Percentiles rank a stretch among this genome's conserved stretches.
Conservation (phyloP, 1,284 basidiomycete species). For the Fomitopsis palustris region DNA sequence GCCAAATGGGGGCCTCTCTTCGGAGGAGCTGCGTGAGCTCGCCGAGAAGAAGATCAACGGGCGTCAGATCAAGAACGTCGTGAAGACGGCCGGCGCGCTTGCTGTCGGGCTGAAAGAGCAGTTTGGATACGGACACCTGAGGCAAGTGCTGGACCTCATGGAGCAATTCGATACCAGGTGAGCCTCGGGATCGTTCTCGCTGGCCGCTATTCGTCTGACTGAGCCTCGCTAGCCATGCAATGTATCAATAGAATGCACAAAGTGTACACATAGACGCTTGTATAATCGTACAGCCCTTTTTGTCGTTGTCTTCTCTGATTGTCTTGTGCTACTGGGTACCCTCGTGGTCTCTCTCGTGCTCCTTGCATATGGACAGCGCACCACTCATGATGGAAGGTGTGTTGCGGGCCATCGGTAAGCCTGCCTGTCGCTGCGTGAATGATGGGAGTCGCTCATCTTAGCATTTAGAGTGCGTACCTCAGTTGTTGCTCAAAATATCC, state of each 20-base stretch:
- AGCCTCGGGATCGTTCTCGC: not conserved
- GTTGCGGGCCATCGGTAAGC: not conserved
- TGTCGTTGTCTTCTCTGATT: not conserved
- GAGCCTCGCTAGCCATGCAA: conserved; percentile 14
- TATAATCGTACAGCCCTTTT: not conserved
- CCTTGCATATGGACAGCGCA: not conserved
- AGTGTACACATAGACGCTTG: not conserved
- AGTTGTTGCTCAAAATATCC: not conserved
- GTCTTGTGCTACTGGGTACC: not conserved
- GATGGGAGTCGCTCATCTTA: not conserved
- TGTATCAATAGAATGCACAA: conserved; percentile 21
- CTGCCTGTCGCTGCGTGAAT: not conserved
- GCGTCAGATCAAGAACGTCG: conserved; percentile 63
- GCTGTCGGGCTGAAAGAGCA: conserved; percentile 45
- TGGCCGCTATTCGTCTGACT: not conserved
- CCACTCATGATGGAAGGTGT: not conserved
- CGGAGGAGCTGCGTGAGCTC: conserved; percentile 42
- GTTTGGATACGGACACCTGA: conserved; percentile 45
- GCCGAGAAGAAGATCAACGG: conserved; percentile 54
- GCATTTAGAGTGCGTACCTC: not conserved
- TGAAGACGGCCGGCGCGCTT: conserved; percentile 56
- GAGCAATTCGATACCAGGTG: conserved; percentile 55
- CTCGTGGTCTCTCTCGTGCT: not conserved
- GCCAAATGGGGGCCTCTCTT: conserved; percentile 31
- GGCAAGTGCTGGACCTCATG: conserved; percentile 57